phyloP scores from a whole-genome alignment of 495 filamentous ascomycete genomes.

The Daldinia grandis region DNA sequence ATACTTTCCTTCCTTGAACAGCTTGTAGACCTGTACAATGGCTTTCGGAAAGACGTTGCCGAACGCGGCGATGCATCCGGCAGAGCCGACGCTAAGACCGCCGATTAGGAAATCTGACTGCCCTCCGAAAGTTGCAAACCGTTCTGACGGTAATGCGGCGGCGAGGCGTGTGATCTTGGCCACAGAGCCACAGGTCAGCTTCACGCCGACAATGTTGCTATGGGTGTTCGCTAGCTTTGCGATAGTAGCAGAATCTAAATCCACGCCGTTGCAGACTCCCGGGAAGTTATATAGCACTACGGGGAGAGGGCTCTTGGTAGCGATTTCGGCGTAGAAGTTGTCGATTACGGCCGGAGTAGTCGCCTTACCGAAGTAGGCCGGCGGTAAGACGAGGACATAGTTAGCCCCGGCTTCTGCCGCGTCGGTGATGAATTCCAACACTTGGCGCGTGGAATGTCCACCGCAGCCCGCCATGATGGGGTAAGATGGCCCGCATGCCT shows the following conservation, averaged over 20 bases:
- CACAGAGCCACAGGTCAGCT: constrained; percentile 74
- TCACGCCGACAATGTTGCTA: constrained; percentile 65
- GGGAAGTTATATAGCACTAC: constrained; percentile 78
- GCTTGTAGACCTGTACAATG: constrained; percentile 61
- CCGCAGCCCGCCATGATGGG: constrained; percentile 71
- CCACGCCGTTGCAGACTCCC: constrained; percentile 74
- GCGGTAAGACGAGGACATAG: constrained; percentile 68
- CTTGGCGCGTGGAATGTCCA: constrained; percentile 71
- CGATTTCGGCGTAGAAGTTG: constrained; percentile 69
- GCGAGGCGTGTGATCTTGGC: constrained; percentile 65
- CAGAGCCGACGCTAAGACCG: constrained; percentile 65
- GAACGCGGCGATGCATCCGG: constrained; percentile 73
- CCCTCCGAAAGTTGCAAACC: constrained; percentile 73
- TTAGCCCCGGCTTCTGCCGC: constrained; percentile 65
- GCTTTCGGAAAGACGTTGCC: constrained; percentile 71
- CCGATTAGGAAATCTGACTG: constrained; percentile 76
- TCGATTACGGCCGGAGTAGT: constrained; percentile 66
- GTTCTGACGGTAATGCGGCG: constrained; percentile 60
- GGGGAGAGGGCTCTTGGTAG: constrained; percentile 58
- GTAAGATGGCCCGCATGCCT: constrained; percentile 58
- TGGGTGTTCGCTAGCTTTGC: constrained; percentile 59
- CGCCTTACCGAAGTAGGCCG: constrained; percentile 70
- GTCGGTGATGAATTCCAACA: constrained; percentile 65
- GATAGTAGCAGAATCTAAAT: constrained; percentile 71
- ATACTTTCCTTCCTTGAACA: constrained; percentile 59